Evolutionary conservation across 257 asterid species (phyloP).

Genomic region (Scutellaria baicalensis): DNA sequence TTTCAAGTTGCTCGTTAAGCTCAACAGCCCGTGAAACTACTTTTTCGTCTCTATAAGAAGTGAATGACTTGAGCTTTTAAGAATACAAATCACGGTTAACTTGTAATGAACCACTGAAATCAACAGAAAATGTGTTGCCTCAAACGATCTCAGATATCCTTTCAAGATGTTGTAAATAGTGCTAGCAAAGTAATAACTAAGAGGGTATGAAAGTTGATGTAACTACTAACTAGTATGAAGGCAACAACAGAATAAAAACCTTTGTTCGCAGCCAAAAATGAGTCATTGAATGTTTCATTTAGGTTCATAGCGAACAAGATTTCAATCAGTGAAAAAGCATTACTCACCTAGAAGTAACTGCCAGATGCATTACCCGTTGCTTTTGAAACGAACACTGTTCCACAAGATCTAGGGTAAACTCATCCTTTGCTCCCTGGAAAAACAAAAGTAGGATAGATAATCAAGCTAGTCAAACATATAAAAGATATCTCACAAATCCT

Average conservation of each 20-base stretch:
- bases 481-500: neutral
- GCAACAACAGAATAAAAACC: neutral
- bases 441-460: neutral
- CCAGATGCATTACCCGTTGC: constrained; percentile 80
- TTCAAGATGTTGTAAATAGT: neutral
- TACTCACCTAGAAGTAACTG: constrained; percentile 73
- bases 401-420: constrained; percentile 92
- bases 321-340: neutral
- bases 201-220: neutral
- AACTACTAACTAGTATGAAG: neutral
- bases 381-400: constrained; percentile 82
- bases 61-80: neutral
- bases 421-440: constrained; percentile 85
- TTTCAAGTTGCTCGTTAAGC: constrained; percentile 84
- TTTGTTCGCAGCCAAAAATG: neutral
- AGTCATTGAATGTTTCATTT: neutral
- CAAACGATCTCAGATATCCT: neutral
- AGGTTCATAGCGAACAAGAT: neutral
- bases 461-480: neutral
- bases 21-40: constrained; percentile 55
- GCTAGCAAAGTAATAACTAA: neutral
- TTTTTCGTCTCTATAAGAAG: constrained; percentile 30
- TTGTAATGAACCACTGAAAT: neutral
- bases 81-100: neutral
- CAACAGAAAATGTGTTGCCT: neutral